Conservation (phyloP, 2,329 filamentous ascomycete species). For the Alternaria postmessia region DNA sequence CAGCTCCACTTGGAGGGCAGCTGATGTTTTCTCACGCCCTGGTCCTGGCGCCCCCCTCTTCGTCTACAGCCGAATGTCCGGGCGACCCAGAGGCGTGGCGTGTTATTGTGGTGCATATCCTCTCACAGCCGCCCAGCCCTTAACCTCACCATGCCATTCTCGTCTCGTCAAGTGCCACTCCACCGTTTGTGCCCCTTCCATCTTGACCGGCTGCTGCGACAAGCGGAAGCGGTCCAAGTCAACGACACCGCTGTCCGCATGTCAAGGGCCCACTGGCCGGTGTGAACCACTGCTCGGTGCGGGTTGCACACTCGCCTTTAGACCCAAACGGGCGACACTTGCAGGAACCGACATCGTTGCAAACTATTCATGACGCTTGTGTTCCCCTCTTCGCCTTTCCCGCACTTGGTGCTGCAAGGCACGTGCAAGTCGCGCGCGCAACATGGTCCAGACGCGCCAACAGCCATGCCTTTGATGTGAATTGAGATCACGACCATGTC, state of each 20-base stretch:
- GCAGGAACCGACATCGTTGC: constrained; percentile 38
- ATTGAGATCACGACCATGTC: constrained; percentile 8
- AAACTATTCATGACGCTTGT: constrained; percentile 29
- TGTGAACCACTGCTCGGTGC: constrained; percentile 36
- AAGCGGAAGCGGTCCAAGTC: constrained; percentile 3
- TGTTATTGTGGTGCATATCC: constrained; percentile 9
- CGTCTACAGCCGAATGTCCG: constrained; percentile 21
- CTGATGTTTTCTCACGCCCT: constrained; percentile 32
- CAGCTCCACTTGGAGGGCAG: constrained; percentile 26
- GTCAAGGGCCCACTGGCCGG: constrained; percentile 26
- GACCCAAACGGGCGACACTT: constrained; percentile 41
- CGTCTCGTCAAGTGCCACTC: constrained; percentile 8
- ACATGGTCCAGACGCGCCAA: constrained; percentile 7
- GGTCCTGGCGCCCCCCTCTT: constrained; percentile 22
- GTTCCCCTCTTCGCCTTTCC: constrained; percentile 25
- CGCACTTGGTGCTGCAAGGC: constrained; percentile 30
- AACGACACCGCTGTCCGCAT: constrained; percentile 28
- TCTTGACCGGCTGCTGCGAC: constrained; percentile 9
- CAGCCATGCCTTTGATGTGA: constrained; percentile 13
- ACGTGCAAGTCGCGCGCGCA: constrained; percentile 30
- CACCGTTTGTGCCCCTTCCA: constrained; percentile 9
- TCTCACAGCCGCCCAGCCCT: constrained; percentile 1
- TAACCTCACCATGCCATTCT: constrained; percentile 1
- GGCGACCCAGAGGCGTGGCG: constrained; percentile 16
- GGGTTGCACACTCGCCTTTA: constrained; percentile 37